These are phyloP conservation scores for Pyricularia grisea DNA, from an alignment of 2,329 filamentous ascomycete species.

Conservation along the genomic window DNA sequence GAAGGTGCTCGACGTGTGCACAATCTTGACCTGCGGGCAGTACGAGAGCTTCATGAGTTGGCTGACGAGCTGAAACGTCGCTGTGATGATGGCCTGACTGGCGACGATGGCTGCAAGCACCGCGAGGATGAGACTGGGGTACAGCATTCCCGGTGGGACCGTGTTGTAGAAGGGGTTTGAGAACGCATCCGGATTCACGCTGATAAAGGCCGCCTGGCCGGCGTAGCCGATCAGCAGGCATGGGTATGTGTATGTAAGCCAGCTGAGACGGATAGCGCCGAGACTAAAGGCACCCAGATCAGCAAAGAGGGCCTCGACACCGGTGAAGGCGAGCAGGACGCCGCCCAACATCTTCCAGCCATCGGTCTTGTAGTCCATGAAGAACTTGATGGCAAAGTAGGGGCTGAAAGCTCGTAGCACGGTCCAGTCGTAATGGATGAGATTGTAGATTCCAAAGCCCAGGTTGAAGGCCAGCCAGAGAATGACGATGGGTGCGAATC, in stretches of 20 bases:
- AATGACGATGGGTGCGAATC: conserved; percentile 56
- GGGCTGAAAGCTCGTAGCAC: conserved; percentile 46
- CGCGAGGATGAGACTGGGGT: conserved; percentile 55
- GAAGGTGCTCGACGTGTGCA: conserved; percentile 59
- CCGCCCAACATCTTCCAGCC: conserved; percentile 58
- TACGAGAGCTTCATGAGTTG: conserved; percentile 62
- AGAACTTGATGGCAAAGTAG: conserved; percentile 49
- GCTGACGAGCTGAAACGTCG: conserved; percentile 49
- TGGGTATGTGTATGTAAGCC: conserved; percentile 58
- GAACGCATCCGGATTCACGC: conserved; percentile 42
- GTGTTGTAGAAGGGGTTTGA: conserved; percentile 67
- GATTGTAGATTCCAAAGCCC: conserved; percentile 53
- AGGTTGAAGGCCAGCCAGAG: conserved; percentile 56
- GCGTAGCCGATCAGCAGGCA: conserved; percentile 54
- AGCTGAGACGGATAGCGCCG: conserved; percentile 60
- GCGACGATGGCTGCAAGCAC: conserved; percentile 64
- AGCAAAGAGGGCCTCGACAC: conserved; percentile 66
- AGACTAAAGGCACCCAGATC: conserved; percentile 65
- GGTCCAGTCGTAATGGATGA: conserved; percentile 37
- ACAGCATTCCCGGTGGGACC: conserved; percentile 57
- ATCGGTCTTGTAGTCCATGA: conserved; percentile 45
- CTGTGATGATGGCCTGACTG: conserved; percentile 68
- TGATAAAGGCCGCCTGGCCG: conserved; percentile 66
- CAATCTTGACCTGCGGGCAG: conserved; percentile 63
- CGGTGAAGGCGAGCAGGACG: conserved; percentile 65